Base-by-base conservation (phyloP, 371 early-diverging fungal genomes). In the Capillidium heterosporum region DNA sequence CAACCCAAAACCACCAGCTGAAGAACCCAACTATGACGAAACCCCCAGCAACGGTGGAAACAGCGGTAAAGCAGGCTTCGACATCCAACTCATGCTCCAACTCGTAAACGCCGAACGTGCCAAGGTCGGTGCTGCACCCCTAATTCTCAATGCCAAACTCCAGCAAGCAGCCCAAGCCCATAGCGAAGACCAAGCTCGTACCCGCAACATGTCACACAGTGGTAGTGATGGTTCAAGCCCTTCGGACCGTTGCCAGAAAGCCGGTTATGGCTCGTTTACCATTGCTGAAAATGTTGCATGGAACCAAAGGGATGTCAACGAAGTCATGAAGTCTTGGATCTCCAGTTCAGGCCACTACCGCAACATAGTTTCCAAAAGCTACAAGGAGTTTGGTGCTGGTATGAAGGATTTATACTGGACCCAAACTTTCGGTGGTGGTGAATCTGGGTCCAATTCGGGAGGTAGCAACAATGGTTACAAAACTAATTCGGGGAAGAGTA, bases 251-350 rank as follows among this genome's bases (percentile, higher is more conserved):
- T 27, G 59, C 0, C 13, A 24, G 1, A 42, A 11, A 2, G 67
- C 61, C 1, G 51, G 57, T 28, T 29, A 64, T 15, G 27, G 40
- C 11, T 62, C 67, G 60, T 10, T 0, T 43, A 64, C 57, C 1
- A 44, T 58, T 4, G 70, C 61, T 15, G 73, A 72, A 61, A 72
- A 72, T 64, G 72, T 72, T 24, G 73, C 73, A 32, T 61, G 49
- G 52, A 65, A 65, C 50, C 65, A 71, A 41, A 11, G 32, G 28
- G 47, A 48, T 29, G 60, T 65, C 1, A 29, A 41, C 3, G 48
- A 47, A 10, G 74, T 63, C 11, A 65, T 73, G 63, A n/a, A 46
- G 1, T 53, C 57, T 2, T 74, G 75, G 75, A 65, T 49, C 40
- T 61, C 69, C 35, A 73, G 73, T 52, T 59, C 71, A 2, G 71